A percentile compares a stretch with the other conserved stretches of the same genome.
phyloP scores from a whole-genome alignment of 352 stramenopile species.

The Globisporangium canariense region DNA sequence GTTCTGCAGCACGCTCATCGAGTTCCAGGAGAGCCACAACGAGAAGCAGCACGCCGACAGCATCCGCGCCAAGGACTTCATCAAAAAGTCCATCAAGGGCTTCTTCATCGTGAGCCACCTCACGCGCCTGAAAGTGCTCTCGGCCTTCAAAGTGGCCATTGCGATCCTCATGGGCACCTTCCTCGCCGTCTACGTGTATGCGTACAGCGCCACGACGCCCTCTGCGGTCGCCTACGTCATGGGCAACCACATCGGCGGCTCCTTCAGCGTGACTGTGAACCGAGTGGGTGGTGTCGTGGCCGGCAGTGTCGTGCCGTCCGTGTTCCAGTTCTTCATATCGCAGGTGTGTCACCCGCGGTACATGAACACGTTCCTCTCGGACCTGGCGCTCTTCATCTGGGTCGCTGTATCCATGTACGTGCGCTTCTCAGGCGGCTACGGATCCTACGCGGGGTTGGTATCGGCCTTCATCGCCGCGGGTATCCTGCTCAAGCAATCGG shows the following conservation, averaged over 20 bases:
- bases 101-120: slow-evolving; percentile 56
- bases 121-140: slow-evolving; percentile 33
- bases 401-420: slow-evolving; percentile 77
- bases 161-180: slow-evolving; percentile 67
- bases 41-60: slow-evolving; percentile 44
- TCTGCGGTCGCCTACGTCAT: slow-evolving; percentile 72
- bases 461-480: slow-evolving; percentile 70
- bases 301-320: slow-evolving; percentile 73
- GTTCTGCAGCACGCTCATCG: slow-evolving; percentile 73
- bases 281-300: slow-evolving; percentile 81
- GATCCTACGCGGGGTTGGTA: slow-evolving; percentile 67
- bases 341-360: slow-evolving; percentile 48
- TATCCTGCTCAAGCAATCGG: slow-evolving; percentile 57
- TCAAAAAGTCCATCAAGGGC: slow-evolving; percentile 36
- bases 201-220: slow-evolving; percentile 61
- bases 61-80: slow-evolving; percentile 49
- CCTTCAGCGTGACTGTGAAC: slow-evolving; percentile 80
- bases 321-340: slow-evolving; percentile 83
- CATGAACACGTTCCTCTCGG: slow-evolving; percentile 44
- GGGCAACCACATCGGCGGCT: slow-evolving; percentile 73
- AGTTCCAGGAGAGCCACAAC: slow-evolving; percentile 67
- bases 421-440: slow-evolving; percentile 59
- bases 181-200: slow-evolving; percentile 72
- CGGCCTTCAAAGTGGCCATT: slow-evolving; percentile 49
- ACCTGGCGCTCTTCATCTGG: slow-evolving; percentile 67